phyloP scores from a whole-genome alignment of 2,329 filamentous ascomycete species.

The Trichoderma semiorbis region DNA sequence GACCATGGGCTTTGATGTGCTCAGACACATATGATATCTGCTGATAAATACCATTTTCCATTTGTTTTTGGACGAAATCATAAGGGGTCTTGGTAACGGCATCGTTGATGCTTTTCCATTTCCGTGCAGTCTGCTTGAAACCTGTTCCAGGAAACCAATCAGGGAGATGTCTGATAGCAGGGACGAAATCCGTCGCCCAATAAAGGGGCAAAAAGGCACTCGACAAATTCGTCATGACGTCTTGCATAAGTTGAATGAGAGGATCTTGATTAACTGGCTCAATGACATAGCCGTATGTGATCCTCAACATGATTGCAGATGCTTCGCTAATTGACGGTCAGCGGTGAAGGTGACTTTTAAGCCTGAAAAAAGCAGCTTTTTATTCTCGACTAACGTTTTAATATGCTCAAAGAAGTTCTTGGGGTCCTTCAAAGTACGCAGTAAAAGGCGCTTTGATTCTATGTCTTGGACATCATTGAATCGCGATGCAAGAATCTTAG shows the following conservation, averaged over 20 bases:
- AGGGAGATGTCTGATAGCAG: not conserved
- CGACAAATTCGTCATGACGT: not conserved
- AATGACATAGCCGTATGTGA: not conserved
- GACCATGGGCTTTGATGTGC: not conserved
- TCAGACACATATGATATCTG: not conserved
- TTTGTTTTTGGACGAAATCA: not conserved
- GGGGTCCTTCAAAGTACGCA: conserved; percentile 11
- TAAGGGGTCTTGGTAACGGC: not conserved
- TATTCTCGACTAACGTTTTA: conserved; percentile 14
- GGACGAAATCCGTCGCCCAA: not conserved
- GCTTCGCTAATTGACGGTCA: not conserved
- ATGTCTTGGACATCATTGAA: conserved; percentile 17
- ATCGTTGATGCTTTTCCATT: not conserved
- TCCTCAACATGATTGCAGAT: not conserved
- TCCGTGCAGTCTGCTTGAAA: not conserved
- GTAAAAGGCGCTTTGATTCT: conserved; percentile 17
- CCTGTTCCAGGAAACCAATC: conserved; percentile 2
- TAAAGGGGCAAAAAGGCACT: not conserved
- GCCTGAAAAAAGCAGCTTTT: not conserved
- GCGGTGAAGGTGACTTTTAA: not conserved
- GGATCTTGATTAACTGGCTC: not conserved
- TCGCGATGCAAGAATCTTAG: not conserved
- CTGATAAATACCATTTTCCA: not conserved
- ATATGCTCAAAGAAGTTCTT: conserved; percentile 9
- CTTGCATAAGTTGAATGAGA: not conserved